Percentiles rank a stretch among this genome's conserved stretches.
These are phyloP conservation scores for Geotrichum candidum DNA, from an alignment of 1,139 yeast species.

Conservation along the genomic window DNA sequence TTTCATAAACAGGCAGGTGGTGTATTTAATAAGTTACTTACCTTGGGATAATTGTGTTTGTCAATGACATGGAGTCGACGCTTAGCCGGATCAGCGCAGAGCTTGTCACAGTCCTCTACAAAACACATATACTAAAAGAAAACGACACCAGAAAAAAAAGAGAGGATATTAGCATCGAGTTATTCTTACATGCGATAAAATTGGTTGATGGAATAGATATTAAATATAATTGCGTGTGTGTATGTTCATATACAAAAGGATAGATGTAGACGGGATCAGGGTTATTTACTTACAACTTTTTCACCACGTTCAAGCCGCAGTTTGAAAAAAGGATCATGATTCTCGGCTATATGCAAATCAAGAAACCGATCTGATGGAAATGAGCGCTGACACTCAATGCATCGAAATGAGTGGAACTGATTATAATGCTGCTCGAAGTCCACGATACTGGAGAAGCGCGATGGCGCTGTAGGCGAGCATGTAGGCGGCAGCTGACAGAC, in stretches of 20 bases:
- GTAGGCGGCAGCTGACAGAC: slow-evolving; percentile 15
- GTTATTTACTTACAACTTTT: slow-evolving; percentile 26
- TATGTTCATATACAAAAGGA: background rate
- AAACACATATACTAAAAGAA: slow-evolving; percentile 39
- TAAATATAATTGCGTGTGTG: background rate
- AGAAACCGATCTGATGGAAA: slow-evolving; percentile 43
- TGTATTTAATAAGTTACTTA: slow-evolving; percentile 9
- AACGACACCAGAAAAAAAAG: background rate
- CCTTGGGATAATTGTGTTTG: slow-evolving; percentile 46
- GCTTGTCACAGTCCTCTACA: slow-evolving; percentile 36
- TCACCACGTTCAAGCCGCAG: slow-evolving; percentile 40
- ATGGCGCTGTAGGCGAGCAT: slow-evolving; percentile 6
- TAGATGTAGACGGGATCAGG: background rate
- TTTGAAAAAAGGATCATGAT: slow-evolving; percentile 47
- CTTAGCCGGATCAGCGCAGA: slow-evolving; percentile 38
- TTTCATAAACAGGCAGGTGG: background rate
- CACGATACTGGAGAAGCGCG: background rate
- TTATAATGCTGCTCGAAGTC: slow-evolving; percentile 27
- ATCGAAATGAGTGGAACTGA: slow-evolving; percentile 29
- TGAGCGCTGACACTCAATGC: slow-evolving; percentile 40
- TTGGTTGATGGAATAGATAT: background rate
- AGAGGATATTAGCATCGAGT: background rate
- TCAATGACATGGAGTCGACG: slow-evolving; percentile 47
- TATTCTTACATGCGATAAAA: background rate
- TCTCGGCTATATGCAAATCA: slow-evolving; percentile 49